Base-by-base conservation (phyloP, 495 filamentous ascomycete genomes). In the Aspergillus baeticus region DNA sequence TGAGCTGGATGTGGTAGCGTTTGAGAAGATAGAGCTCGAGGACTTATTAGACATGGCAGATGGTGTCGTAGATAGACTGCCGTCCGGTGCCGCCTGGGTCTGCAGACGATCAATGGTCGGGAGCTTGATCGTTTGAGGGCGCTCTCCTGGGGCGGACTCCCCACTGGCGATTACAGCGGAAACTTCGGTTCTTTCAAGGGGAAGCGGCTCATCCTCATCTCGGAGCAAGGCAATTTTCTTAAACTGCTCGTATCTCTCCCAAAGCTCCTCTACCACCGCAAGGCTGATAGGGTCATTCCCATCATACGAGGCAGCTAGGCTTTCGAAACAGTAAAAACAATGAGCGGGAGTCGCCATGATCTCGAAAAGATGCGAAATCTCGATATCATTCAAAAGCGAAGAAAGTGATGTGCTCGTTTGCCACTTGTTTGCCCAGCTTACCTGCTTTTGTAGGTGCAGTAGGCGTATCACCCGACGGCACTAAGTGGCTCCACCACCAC, bases 271-370 rank as follows among this genome's bases (percentile, higher is more conserved):
- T 57, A 96, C 80, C 47, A 87, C 74, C 34, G 72, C 53, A 6
- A 97, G 82, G 48, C 71, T 77, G 58, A 79, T 80, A 43, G 76
- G 77, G 65, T 75, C 73, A 13, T 84, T 79, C 47, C 81, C 72
- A 63, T 88, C 79, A 44, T 89, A 83, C 55, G 75, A 81, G 20
- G 89, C 83, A 14, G 78, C 66, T 5, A 98, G 88, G 17, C 77
- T 75, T 71, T 98, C 92, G 79, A 98, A 97, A 75, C 91, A 96
- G 73, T 85, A 95, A 55, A 89, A 85, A 67, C 92, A 97, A 63
- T 97, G 92, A 38, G 85, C 85, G 45, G 81, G 67, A 37, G 85
- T 87, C 22, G 94, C 92, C 93, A 97, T 98, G 18, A 39, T 53
- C 41, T 41, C 14, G 15, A 45, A 17, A 34, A 21, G 17, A 23